Evolutionary conservation across 129 eudicot genomes (phyloP), one percentile per base, ranked within the genome.

Genomic region (Flaveria linearis): DNA sequence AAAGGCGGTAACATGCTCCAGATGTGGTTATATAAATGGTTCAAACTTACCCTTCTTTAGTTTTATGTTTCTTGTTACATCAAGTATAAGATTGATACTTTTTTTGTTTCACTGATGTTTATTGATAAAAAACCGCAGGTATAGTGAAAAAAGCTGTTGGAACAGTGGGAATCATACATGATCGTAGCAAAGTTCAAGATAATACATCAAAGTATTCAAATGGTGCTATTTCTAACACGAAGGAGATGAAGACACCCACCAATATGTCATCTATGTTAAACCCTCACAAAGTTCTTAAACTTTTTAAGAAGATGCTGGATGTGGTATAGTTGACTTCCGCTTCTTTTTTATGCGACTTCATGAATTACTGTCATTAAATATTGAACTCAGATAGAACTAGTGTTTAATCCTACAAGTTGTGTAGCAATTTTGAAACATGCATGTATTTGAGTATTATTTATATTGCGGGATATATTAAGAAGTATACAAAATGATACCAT

Each of bases 21-120:
- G 85, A 71, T 94, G 98, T 73, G 96, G 93, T 76, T 91, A 88
- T 77, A 75, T 76, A 73, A 94, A 94, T 82, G 98, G 98, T 93
- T 78, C 72, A 84, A 22, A 68, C 9, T 82, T 65, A 65, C 28
- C 71, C 52, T 13, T 18, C 7, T 53, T 5, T 42, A 57, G 26
- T 43, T 41, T 71, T 72, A 45, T 61, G 26, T 72, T 65, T 64
- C 42, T 11, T 52, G 68, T 64, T 51, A 20, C 61, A 64, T 63
- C 49, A 46, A 49, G 46, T 30, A 76, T 41, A 9, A 58, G 42
- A 5, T 42, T 15, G 1, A 73, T 39, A 43, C 28, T 25, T 20
- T 25, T 25, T 18, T 20, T 72, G 50, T 64, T 81, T 71, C 7
- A 78, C 43, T 33, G 47, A 30, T 33, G n/a, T 33, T 64, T 17